Conservation (phyloP, 257 asterid species). For the Primulina tabacum region DNA sequence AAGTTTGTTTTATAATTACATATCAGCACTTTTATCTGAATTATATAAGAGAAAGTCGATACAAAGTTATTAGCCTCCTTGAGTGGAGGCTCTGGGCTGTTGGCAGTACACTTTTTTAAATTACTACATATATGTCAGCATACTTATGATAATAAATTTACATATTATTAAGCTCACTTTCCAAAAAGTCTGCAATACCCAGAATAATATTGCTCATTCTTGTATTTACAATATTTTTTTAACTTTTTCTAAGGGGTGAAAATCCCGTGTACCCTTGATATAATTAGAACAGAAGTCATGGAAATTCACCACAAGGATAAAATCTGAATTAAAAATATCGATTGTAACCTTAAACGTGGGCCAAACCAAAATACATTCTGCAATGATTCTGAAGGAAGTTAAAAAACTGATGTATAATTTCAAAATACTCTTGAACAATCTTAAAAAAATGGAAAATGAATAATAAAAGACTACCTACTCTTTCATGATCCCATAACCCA, state of each 20-base stretch:
- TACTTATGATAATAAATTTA: not conserved
- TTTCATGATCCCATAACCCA: not conserved
- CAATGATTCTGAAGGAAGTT: not conserved
- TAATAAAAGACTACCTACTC: not conserved
- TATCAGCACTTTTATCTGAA: conserved; percentile 14
- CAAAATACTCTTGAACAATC: not conserved
- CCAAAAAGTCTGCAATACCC: not conserved
- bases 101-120: conserved; percentile 13
- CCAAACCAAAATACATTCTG: not conserved
- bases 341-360: not conserved
- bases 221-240: not conserved
- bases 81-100: conserved; percentile 14
- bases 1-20: conserved; percentile 6
- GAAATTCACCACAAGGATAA: not conserved
- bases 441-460: not conserved
- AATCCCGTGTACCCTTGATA: not conserved
- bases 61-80: not conserved
- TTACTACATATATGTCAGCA: conserved; percentile 18
- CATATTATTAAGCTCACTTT: not conserved
- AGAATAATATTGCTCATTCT: not conserved
- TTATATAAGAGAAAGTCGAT: conserved; percentile 6
- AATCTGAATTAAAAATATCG: not conserved
- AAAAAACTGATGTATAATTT: not conserved
- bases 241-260: not conserved
- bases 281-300: not conserved